Base-by-base conservation (phyloP, 139 green algal species). In the Chlorella sp. region DNA sequence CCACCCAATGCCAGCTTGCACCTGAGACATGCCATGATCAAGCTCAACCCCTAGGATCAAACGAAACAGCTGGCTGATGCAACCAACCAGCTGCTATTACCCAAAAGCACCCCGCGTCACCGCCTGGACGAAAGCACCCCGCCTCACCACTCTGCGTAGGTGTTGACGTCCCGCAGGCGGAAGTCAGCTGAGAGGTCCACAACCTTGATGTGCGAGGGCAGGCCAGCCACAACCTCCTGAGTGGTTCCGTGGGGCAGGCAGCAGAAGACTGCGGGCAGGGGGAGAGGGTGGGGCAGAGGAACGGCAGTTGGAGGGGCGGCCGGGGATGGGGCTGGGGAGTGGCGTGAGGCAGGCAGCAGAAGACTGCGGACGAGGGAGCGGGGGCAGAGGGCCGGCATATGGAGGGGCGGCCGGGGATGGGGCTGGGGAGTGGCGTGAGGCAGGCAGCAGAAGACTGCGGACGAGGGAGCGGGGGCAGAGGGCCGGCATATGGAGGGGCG, bases 221-320 rank as follows among this genome's bases (percentile, higher is more conserved):
- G 93, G 21, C 91, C 90, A 32, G 93, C 94, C 66, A 99, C 94
- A 36, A 98, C 95, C 88, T 98, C 95, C 93, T 96, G 94, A 0
- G 98, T 99, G n/a, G 98, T 99, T 32, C 95, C 98, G 78, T 99
- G 98, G 3, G 98, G 98, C 90, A 99, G 94, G 93, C 98, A 99
- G 95, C 97, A 99, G 93, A 99, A 99, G n/a, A 95, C 97, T 88
- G 83, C 83, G 73, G 60, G 60, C 34, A 61, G 26, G 39, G 64
- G 32, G 21, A n/a, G 53, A 57, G 53, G 11, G 24, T 2, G 42
- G 28, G 22, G 40, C 12, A 30, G 34, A 1, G 7, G 19, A 24
- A 34, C 3, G n/a, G 3, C 28, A 37, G 71, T 3, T 78, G 28
- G 26, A 28, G 71, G 24, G 71, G 71, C 71, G 71, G 71, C 71